These are phyloP conservation scores for Golubevia sp. DNA, from an alignment of 1,284 basidiomycete species.

Conservation along the genomic window DNA sequence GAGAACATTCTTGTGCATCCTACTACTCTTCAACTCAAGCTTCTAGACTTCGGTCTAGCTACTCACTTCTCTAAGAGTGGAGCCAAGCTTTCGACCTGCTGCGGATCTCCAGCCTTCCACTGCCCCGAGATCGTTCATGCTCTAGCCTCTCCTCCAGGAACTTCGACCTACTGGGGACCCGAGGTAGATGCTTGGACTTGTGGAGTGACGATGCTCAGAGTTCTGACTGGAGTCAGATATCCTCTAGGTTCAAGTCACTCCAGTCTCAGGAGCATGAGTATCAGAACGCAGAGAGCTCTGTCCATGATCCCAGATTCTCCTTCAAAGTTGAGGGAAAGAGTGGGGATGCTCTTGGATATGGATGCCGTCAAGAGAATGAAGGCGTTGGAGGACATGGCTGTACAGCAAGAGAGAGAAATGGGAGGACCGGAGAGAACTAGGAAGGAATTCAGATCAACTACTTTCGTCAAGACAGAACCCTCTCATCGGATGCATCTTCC, in stretches of 20 bases:
- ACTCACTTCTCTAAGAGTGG: slow-evolving; percentile 67
- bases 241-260: slow-evolving; percentile 66
- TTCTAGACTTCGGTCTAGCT: slow-evolving; percentile 68
- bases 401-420: slow-evolving; percentile 20
- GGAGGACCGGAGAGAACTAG: slow-evolving; percentile 22
- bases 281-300: slow-evolving; percentile 64
- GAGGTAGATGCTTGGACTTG: slow-evolving; percentile 69
- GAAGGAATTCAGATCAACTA: slow-evolving; percentile 65
- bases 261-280: slow-evolving; percentile 64
- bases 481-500: slow-evolving; percentile 65
- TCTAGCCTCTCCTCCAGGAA: slow-evolving; percentile 64
- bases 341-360: slow-evolving; percentile 64
- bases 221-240: slow-evolving; percentile 65
- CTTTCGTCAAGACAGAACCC: slow-evolving; percentile 64
- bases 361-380: slow-evolving; percentile 64
- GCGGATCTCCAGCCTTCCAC: slow-evolving; percentile 66
- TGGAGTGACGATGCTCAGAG: slow-evolving; percentile 66
- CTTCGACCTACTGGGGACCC: slow-evolving; percentile 66
- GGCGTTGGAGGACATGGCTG: slow-evolving; percentile 60
- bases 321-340: slow-evolving; percentile 59
- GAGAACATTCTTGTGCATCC: slow-evolving; percentile 64
- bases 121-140: slow-evolving; percentile 67
- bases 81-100: slow-evolving; percentile 68
- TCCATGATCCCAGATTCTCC: slow-evolving; percentile 61
- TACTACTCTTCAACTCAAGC: slow-evolving; percentile 61